Conservation (phyloP, 108 stramenopile genomes). For the Nitzschia inconspicua region DNA sequence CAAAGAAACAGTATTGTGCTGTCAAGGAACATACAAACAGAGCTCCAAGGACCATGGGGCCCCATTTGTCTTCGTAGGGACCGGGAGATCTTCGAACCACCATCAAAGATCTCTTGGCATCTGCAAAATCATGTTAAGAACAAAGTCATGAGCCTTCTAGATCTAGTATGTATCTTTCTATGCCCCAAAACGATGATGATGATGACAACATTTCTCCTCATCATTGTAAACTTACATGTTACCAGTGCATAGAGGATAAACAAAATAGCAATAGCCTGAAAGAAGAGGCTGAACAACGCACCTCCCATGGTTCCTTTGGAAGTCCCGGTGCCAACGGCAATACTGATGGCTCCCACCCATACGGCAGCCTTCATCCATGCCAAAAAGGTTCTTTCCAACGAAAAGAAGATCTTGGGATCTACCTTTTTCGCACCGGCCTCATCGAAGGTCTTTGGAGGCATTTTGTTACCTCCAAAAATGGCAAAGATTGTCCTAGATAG, state of each 20-base stretch:
- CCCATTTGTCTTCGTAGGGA: constrained; percentile 87
- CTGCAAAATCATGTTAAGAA: not conserved
- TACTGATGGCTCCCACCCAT: constrained; percentile 27
- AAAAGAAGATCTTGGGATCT: constrained; percentile 88
- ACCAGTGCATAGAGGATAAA: constrained; percentile 87
- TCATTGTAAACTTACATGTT: constrained; percentile 59
- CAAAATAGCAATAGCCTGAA: constrained; percentile 73
- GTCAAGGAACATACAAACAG: constrained; percentile 83
- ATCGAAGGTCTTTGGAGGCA: not conserved
- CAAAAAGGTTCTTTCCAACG: constrained; percentile 93
- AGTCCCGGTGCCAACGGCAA: not conserved
- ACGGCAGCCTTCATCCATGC: constrained; percentile 74
- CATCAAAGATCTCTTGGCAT: constrained; percentile 67
- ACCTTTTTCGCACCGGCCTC: constrained; percentile 50
- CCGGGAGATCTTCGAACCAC: constrained; percentile 87
- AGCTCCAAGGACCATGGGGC: constrained; percentile 78
- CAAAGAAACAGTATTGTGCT: constrained; percentile 39
- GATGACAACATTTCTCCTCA: not conserved
- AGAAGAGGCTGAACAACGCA: not conserved
- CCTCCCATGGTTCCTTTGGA: no score
- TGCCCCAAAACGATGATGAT: not conserved
- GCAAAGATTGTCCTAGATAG: not conserved
- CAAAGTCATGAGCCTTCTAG: no score
- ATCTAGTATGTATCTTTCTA: not conserved
- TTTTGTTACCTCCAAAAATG: constrained; percentile 1